These are phyloP conservation scores for Pleomassaria siparia DNA, from an alignment of 2,329 filamentous ascomycete genomes.

Conservation along the genomic window DNA sequence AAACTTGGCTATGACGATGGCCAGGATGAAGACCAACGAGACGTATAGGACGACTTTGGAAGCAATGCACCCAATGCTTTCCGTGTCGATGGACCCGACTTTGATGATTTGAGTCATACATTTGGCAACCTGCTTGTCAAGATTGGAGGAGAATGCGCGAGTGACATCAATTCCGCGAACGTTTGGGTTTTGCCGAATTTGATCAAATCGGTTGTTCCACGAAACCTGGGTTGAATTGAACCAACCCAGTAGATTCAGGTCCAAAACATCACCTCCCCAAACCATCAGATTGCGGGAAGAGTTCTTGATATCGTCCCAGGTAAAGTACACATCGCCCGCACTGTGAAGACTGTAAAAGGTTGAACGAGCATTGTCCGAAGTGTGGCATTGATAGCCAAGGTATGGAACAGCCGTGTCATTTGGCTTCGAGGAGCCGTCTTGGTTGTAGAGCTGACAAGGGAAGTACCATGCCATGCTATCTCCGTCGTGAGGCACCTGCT, in stretches of 20 bases:
- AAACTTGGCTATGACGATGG: constrained; percentile 85
- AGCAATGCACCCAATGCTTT: constrained; percentile 95
- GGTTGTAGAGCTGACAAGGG: constrained; percentile 86
- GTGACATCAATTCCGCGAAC: constrained; percentile 87
- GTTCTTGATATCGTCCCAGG: constrained; percentile 93
- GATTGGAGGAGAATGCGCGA: constrained; percentile 75
- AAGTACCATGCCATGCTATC: constrained; percentile 91
- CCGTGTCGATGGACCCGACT: constrained; percentile 92
- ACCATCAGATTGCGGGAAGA: constrained; percentile 85
- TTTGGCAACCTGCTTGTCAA: constrained; percentile 79
- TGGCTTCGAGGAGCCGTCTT: constrained; percentile 80
- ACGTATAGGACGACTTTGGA: constrained; percentile 96
- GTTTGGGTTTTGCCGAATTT: constrained; percentile 69
- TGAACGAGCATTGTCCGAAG: constrained; percentile 65
- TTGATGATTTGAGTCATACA: constrained; percentile 94
- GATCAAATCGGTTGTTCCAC: constrained; percentile 75
- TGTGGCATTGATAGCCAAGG: constrained; percentile 86
- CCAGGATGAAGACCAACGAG: constrained; percentile 85
- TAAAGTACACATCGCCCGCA: constrained; percentile 89
- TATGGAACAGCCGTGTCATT: constrained; percentile 75
- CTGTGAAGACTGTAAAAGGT: constrained; percentile 73
- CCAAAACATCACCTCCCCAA: constrained; percentile 90
- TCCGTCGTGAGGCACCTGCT: constrained; percentile 81
- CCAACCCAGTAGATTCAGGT: constrained; percentile 85
- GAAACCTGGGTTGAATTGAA: constrained; percentile 80